These are phyloP conservation scores for Aspergillus sp. DNA, from an alignment of 2,329 filamentous ascomycete genomes.

Conservation along the genomic window DNA sequence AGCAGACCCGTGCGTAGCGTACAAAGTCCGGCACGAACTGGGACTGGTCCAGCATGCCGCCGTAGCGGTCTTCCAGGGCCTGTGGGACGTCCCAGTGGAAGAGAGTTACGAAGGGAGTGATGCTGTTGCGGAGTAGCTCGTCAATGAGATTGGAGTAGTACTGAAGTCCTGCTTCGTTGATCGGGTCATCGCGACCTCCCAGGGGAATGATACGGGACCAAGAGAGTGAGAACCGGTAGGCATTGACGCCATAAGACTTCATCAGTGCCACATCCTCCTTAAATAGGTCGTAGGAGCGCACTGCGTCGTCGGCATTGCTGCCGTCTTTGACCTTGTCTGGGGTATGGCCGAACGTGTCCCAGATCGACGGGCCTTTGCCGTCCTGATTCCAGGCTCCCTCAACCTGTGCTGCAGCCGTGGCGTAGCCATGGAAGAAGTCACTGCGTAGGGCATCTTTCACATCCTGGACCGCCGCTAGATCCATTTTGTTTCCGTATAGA, in stretches of 20 bases:
- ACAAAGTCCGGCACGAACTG: conserved; percentile 77
- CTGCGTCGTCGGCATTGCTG: conserved; percentile 68
- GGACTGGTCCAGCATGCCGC: conserved; percentile 69
- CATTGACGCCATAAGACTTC: conserved; percentile 66
- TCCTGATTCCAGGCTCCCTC: conserved; percentile 71
- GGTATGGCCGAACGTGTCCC: conserved; percentile 74
- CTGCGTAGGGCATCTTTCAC: conserved; percentile 22
- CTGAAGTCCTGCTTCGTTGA: conserved; percentile 72
- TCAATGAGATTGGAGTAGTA: conserved; percentile 75
- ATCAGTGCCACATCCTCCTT: conserved; percentile 70
- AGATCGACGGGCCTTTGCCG: conserved; percentile 74
- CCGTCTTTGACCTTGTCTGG: conserved; percentile 75
- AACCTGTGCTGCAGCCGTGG: conserved; percentile 54
- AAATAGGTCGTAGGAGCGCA: conserved; percentile 76
- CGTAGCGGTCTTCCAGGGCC: conserved; percentile 70
- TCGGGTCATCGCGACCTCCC: conserved; percentile 69
- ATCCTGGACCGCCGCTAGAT: conserved; percentile 24
- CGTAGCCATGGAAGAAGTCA: conserved; percentile 30
- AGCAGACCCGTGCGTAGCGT: conserved; percentile 71
- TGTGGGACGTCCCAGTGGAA: conserved; percentile 83
- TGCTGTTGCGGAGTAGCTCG: conserved; percentile 68
- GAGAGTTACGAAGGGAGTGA: conserved; percentile 73
- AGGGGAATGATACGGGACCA: conserved; percentile 74
- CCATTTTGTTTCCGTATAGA: conserved; percentile 18
- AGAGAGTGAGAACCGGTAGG: conserved; percentile 77